phyloP scores from a whole-genome alignment of 139 green algal species.

The Picochlorum sp. region DNA sequence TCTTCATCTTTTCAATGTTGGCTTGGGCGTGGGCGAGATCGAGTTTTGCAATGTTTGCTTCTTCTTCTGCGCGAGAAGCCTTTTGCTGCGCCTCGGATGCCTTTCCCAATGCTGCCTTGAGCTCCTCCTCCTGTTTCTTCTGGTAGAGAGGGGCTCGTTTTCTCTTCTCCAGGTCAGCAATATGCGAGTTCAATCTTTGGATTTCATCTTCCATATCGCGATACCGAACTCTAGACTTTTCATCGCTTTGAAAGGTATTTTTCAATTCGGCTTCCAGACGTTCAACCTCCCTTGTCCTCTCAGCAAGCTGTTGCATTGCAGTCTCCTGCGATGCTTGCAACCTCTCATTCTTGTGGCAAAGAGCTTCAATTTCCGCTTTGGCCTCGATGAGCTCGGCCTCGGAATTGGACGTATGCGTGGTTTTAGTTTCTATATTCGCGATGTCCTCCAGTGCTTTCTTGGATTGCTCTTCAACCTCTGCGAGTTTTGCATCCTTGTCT shows the following conservation, averaged over 20 bases:
- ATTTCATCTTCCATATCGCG: slow-evolving; percentile 55
- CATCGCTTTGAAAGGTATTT: background rate
- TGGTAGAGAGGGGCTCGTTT: slow-evolving; percentile 82
- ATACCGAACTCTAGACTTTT: slow-evolving; percentile 11
- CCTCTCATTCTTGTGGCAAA: background rate
- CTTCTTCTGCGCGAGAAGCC: slow-evolving; percentile 48
- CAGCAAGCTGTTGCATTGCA: background rate
- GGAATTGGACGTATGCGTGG: background rate
- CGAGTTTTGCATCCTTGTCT: background rate
- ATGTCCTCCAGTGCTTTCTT: background rate
- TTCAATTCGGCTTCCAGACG: background rate
- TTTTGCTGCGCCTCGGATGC: slow-evolving; percentile 56
- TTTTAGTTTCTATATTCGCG: background rate
- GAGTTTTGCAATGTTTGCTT: slow-evolving; percentile 25
- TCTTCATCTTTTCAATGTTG: too few relatives aligned
- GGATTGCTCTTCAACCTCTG: background rate
- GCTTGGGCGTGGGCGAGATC: background rate
- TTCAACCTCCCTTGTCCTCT: slow-evolving; percentile 27
- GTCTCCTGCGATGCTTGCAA: background rate
- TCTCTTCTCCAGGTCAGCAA: slow-evolving; percentile 70
- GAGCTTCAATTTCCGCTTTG: slow-evolving; percentile 1
- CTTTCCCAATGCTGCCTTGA: slow-evolving; percentile 61
- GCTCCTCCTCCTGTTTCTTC: slow-evolving; percentile 81
- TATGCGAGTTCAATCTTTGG: slow-evolving; percentile 55
- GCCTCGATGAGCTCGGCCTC: background rate